Evolutionary conservation across 1,284 basidiomycete species (phyloP).

Genomic region (Boletellus deceptivus): DNA sequence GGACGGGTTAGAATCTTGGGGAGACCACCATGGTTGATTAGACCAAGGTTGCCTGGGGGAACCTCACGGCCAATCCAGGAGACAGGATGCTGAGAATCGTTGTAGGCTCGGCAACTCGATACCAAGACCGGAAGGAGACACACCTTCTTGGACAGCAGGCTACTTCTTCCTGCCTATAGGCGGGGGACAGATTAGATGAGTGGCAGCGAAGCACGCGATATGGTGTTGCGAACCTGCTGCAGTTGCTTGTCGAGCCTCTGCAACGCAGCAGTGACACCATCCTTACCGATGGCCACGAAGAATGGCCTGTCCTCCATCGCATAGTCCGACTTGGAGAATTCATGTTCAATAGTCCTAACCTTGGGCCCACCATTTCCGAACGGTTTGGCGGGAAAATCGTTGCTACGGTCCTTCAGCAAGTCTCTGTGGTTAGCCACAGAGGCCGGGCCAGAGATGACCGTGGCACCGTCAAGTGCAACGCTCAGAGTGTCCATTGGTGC

Average conservation of each 20-base stretch:
- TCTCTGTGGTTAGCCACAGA: constrained; percentile 26
- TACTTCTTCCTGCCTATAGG: constrained; percentile 50
- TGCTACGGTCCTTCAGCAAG: constrained; percentile 13
- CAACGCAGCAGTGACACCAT: constrained; percentile 61
- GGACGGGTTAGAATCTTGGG: constrained; percentile 70
- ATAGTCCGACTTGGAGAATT: constrained; percentile 31
- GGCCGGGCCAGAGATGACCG: constrained; percentile 37
- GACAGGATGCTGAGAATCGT: constrained; percentile 46
- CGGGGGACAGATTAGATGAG: constrained; percentile 1
- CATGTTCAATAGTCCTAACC: constrained; percentile 11
- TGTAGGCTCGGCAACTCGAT: constrained; percentile 4
- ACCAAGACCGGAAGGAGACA: not conserved
- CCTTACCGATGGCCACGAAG: constrained; percentile 63
- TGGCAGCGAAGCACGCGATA: not conserved
- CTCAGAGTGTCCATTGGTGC: constrained; percentile 25
- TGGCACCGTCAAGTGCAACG: constrained; percentile 31
- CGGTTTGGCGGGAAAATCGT: constrained; percentile 20
- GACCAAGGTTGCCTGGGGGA: constrained; percentile 60
- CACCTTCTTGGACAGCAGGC: constrained; percentile 51
- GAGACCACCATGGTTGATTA: constrained; percentile 75
- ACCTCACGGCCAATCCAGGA: constrained; percentile 72
- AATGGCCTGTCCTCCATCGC: constrained; percentile 53
- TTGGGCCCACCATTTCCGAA: constrained; percentile 1
- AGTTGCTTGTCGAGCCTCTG: constrained; percentile 64
- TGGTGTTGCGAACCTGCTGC: constrained; percentile 38